phyloP scores from a whole-genome alignment of 2,329 filamentous ascomycete genomes.

The Dothistroma septosporum region DNA sequence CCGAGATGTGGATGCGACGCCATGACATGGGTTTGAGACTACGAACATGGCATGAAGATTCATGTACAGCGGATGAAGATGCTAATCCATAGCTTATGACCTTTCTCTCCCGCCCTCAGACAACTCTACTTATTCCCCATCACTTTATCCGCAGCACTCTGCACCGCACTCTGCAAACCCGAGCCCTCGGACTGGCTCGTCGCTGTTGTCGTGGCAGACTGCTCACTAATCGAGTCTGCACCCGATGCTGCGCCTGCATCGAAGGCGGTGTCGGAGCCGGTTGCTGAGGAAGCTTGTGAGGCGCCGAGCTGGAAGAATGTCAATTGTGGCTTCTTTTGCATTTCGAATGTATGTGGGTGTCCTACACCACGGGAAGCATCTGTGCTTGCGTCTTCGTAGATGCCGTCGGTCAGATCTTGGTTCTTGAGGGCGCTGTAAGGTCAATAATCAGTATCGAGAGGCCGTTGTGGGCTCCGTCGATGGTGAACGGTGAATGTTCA shows the following conservation, averaged over 20 bases:
- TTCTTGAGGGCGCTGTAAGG: not conserved
- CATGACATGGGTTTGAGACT: no score
- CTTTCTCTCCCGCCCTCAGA: not conserved
- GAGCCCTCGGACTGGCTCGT: not conserved
- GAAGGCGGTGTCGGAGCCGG: not conserved
- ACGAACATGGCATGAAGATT: not conserved
- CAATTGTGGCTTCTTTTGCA: not conserved
- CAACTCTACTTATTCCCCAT: not conserved
- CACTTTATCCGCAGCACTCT: not conserved
- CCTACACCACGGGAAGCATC: not conserved
- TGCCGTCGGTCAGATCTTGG: constrained; percentile 3
- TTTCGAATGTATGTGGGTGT: not conserved
- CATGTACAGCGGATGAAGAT: not conserved
- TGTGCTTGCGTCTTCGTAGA: constrained; percentile 1
- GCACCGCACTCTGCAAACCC: not conserved
- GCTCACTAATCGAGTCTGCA: not conserved
- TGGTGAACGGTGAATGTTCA: not conserved
- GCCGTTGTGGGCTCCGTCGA: not conserved
- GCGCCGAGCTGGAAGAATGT: not conserved
- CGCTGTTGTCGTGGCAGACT: not conserved
- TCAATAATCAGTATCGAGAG: not conserved
- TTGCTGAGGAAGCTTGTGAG: not conserved
- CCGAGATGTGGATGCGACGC: no score
- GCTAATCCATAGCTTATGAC: not conserved
- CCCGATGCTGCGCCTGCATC: not conserved